A percentile compares a stretch with the other conserved stretches of the same genome.
Conservation (phyloP, 148 eudicot species). For the Fagopyrum homotropicum region DNA sequence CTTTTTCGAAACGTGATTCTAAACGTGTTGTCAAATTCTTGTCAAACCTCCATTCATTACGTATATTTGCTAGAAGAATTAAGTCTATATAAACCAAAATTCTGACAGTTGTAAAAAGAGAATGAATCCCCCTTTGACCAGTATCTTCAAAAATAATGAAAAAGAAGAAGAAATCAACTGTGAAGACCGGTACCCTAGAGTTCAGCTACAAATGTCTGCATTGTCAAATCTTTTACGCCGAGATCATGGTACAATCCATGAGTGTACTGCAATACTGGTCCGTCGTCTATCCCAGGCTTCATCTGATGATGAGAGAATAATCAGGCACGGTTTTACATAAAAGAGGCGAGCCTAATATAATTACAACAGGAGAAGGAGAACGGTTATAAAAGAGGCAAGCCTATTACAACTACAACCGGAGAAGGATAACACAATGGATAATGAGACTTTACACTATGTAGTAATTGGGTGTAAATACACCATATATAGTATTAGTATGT, state of each 20-base stretch:
- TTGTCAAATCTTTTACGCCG: conserved; percentile 82
- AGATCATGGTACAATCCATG: conserved; percentile 84
- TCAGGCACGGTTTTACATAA: background rate
- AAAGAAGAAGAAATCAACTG: background rate
- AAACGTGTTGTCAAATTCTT: too few relatives aligned
- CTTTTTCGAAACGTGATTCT: too few relatives aligned
- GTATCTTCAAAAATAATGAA: background rate
- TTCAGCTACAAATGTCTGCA: conserved; percentile 55
- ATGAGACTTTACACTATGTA: too few relatives aligned
- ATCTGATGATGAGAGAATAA: conserved; percentile 30
- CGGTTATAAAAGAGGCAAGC: too few relatives aligned
- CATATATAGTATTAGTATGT: too few relatives aligned
- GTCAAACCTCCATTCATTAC: background rate
- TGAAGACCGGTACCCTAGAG: conserved; percentile 4
- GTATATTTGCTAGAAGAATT: background rate
- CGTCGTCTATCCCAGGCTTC: conserved; percentile 65
- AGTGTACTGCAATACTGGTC: conserved; percentile 48
- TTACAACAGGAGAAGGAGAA: background rate
- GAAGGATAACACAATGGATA: too few relatives aligned
- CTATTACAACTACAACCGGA: too few relatives aligned
- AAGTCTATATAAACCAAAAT: background rate
- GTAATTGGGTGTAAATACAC: too few relatives aligned
- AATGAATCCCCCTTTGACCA: background rate
- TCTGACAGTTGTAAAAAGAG: background rate
- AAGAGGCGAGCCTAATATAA: background rate